These are phyloP conservation scores for Macrophomina phaseolina DNA, from an alignment of 2,329 filamentous ascomycete genomes.

Conservation along the genomic window DNA sequence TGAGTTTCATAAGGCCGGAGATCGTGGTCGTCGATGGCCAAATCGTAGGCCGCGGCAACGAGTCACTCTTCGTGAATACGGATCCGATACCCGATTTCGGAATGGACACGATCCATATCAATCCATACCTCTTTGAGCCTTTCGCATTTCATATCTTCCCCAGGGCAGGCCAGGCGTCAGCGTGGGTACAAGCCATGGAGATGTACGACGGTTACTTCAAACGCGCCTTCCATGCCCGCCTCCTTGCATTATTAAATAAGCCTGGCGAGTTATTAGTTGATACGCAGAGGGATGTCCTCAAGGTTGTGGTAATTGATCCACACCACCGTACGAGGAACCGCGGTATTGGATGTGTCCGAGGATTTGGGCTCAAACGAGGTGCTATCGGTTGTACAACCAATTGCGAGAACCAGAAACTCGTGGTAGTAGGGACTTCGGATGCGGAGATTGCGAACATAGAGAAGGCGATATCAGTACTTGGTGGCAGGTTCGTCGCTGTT, in stretches of 20 bases:
- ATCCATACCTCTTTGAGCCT: not conserved
- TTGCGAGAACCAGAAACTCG: slow-evolving; percentile 1
- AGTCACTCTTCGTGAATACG: not conserved
- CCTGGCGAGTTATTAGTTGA: not conserved
- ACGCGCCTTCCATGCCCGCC: not conserved
- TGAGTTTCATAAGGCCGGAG: not conserved
- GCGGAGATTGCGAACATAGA: not conserved
- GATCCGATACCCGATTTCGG: not conserved
- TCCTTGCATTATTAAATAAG: not conserved
- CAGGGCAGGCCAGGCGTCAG: not conserved
- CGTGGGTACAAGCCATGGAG: not conserved
- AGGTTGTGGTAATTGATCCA: not conserved
- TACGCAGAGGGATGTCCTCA: not conserved
- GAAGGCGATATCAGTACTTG: not conserved
- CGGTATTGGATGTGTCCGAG: not conserved
- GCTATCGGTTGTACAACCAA: not conserved
- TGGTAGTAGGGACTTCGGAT: not conserved
- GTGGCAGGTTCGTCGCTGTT: not conserved
- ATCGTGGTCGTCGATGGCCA: not conserved
- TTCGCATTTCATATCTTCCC: not conserved
- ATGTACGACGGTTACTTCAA: slow-evolving; percentile 1
- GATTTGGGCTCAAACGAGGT: not conserved
- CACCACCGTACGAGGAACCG: not conserved
- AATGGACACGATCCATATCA: not conserved
- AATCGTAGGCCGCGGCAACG: not conserved